These are phyloP conservation scores for Geotrichum bryndzae DNA, from an alignment of 1,139 yeast species.

Conservation along the genomic window DNA sequence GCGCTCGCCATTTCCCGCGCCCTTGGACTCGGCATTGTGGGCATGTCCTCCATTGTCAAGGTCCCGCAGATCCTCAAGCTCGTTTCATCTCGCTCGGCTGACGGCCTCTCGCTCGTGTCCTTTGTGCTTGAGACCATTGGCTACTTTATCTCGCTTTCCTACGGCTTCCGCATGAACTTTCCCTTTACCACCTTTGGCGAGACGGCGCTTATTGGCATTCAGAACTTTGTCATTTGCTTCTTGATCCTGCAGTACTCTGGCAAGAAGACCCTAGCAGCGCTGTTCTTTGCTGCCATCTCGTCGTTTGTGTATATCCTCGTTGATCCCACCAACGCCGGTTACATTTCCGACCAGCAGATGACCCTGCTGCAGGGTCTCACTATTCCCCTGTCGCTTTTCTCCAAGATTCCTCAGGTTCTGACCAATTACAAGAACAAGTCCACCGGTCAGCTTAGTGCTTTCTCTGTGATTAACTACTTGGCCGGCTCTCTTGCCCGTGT, in stretches of 20 bases:
- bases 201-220: constrained; percentile 38
- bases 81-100: constrained; percentile 33
- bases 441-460: constrained; percentile 49
- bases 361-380: constrained; percentile 44
- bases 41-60: constrained; percentile 36
- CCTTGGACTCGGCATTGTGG: constrained; percentile 36
- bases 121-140: constrained; percentile 38
- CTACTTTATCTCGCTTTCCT: constrained; percentile 39
- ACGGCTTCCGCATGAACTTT: constrained; percentile 38
- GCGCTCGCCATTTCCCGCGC: constrained; percentile 31
- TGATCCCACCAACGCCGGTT: constrained; percentile 22
- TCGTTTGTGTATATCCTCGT: constrained; percentile 20
- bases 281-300: constrained; percentile 27
- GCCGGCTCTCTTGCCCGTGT: constrained; percentile 53
- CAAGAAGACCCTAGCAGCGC: constrained; percentile 21
- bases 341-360: constrained; percentile 27
- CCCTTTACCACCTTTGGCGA: constrained; percentile 45
- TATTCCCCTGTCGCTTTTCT: constrained; percentile 48
- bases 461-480: constrained; percentile 51
- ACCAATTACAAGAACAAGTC: constrained; percentile 45
- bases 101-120: constrained; percentile 36
- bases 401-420: constrained; percentile 54
- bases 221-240: constrained; percentile 36
- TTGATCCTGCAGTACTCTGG: constrained; percentile 33
- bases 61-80: constrained; percentile 38